Conservation (phyloP, 2,329 filamentous ascomycete genomes). For the Colletotrichum sp. region DNA sequence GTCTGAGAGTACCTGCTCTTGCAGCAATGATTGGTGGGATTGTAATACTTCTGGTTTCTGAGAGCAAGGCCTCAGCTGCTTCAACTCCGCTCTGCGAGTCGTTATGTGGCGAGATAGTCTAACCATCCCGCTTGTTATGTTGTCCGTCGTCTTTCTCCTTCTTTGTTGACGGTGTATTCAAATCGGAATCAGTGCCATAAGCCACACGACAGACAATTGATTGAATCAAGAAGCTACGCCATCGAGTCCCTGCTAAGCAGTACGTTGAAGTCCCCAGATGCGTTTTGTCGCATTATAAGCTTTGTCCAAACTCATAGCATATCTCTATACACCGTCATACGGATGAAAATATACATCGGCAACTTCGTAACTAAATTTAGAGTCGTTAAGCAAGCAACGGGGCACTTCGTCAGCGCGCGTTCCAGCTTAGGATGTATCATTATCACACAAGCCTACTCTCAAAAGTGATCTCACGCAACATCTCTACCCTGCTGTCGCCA, state of each 20-base stretch:
- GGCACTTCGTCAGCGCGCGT: rapidly evolving
- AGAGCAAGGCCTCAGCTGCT: too few species aligned
- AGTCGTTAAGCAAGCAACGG: not conserved
- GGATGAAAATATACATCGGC: not conserved
- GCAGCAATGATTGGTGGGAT: too few species aligned
- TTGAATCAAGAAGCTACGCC: not conserved
- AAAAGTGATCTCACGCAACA: too few species aligned
- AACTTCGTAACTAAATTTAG: not conserved
- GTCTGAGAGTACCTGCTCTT: not conserved
- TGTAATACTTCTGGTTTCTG: too few species aligned
- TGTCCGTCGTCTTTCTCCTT: not conserved
- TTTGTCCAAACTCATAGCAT: rapidly evolving
- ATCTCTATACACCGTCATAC: rapidly evolving
- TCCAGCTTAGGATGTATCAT: too few species aligned
- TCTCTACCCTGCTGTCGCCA: too few species aligned
- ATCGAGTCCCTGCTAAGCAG: not conserved
- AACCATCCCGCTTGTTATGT: too few species aligned
- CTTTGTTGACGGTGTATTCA: not conserved
- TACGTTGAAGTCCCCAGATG: rapidly evolving
- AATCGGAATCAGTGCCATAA: rapidly evolving
- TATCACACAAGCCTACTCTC: too few species aligned
- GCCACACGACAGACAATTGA: rapidly evolving
- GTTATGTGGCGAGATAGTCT: too few species aligned
- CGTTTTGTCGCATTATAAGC: not conserved
- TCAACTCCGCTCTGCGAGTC: not conserved